Percentiles rank a stretch among this genome's conserved stretches.
phyloP scores from a whole-genome alignment of 345 rosid genomes.

The Aquilaria malaccensis region DNA sequence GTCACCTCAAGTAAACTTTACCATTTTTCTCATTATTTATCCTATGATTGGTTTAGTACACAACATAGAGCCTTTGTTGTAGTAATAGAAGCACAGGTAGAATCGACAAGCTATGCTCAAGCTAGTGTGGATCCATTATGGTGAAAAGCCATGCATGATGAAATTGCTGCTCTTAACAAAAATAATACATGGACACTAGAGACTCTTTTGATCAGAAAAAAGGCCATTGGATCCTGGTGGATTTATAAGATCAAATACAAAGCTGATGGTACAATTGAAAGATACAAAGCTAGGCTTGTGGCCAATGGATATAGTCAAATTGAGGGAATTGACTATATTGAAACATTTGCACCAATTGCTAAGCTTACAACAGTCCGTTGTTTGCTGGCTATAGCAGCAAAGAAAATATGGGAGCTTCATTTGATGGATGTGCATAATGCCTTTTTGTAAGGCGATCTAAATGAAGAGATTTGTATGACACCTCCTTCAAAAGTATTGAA shows the following conservation, averaged over 20 bases:
- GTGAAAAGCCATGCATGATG: neutral
- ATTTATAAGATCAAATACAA: conserved; percentile 1
- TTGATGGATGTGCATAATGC: neutral
- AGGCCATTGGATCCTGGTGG: neutral
- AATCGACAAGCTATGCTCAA: too few species aligned
- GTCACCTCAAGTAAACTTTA: too few species aligned
- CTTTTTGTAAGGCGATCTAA: neutral
- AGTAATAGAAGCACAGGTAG: too few species aligned
- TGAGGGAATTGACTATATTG: neutral
- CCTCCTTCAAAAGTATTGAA: too few species aligned
- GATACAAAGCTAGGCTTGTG: too few species aligned
- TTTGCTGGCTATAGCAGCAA: neutral
- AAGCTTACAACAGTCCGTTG: neutral
- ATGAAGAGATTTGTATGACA: conserved; percentile 1
- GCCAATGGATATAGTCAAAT: neutral
- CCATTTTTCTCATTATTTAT: too few species aligned
- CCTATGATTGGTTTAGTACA: too few species aligned
- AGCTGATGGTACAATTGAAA: neutral
- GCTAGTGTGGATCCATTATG: neutral
- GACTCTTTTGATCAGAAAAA: neutral
- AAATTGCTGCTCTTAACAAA: neutral
- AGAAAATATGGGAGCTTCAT: neutral
- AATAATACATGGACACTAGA: neutral
- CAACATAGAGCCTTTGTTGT: too few species aligned
- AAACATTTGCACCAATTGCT: neutral